phyloP scores from a whole-genome alignment of 345 rosid species.

The Pistacia integerrima region DNA sequence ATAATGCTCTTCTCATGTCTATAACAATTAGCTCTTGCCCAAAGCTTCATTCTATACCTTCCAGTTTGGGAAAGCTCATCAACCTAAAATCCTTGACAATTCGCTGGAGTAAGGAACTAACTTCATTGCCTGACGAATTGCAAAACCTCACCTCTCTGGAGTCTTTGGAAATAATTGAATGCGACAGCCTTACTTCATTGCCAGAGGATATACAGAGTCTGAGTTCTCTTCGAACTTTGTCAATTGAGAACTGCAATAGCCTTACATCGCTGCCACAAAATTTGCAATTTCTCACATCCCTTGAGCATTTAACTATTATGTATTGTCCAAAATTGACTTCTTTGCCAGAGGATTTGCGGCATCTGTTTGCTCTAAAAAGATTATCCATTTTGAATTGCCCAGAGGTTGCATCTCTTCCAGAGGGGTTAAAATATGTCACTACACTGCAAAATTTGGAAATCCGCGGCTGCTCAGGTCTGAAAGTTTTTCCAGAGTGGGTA shows the following conservation, averaged over 20 bases:
- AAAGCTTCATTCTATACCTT: constrained; percentile 4
- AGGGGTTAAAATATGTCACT: constrained; percentile 11
- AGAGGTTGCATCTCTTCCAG: constrained; percentile 13
- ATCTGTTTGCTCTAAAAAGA: constrained; percentile 13
- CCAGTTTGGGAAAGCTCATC: constrained; percentile 5
- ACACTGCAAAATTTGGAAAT: constrained; percentile 22
- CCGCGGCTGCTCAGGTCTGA: constrained; percentile 11
- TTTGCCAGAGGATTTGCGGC: constrained; percentile 11
- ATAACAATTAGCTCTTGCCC: constrained; percentile 23
- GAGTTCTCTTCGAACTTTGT: constrained; percentile 13
- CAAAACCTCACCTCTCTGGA: constrained; percentile 21
- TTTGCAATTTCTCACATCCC: constrained; percentile 17
- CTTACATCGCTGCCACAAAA: constrained; percentile 17
- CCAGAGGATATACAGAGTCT: constrained; percentile 18
- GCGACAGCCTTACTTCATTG: constrained; percentile 14
- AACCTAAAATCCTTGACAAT: constrained; percentile 25
- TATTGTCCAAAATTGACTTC: constrained; percentile 23
- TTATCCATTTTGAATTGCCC: constrained; percentile 28
- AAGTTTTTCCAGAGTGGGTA: constrained; percentile 12
- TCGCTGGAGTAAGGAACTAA: constrained; percentile 21
- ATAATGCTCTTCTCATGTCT: constrained; percentile 6
- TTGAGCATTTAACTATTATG: constrained; percentile 28
- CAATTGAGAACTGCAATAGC: constrained; percentile 24
- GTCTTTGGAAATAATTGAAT: constrained; percentile 23
- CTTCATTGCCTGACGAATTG: constrained; percentile 20